Evolutionary conservation across 1,284 basidiomycete genomes (phyloP).

Genomic region (Trametes hirsuta): DNA sequence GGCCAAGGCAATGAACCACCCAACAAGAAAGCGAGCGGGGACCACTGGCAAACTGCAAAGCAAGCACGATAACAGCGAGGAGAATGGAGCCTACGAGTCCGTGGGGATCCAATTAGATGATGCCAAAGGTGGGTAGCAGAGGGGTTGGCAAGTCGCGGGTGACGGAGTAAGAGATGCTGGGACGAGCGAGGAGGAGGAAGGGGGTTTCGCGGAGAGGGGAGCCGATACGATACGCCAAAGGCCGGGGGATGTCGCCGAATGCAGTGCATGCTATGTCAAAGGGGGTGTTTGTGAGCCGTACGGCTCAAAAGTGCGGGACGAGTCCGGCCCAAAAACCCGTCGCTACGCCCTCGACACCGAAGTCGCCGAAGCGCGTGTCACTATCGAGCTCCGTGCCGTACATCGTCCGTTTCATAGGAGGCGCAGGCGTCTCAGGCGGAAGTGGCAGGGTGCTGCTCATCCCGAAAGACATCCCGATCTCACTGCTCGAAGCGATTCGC

Average conservation of each 20-base stretch:
- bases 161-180: neutral
- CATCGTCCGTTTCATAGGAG: conserved; percentile 64
- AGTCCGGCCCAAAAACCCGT: conserved; percentile 60
- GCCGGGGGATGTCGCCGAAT: conserved; percentile 11
- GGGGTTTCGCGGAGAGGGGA: neutral
- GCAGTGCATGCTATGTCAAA: conserved; percentile 2
- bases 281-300: conserved; percentile 21
- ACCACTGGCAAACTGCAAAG: conserved; percentile 2
- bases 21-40: neutral
- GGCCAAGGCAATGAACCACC: neutral
- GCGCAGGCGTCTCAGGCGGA: conserved; percentile 38
- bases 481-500: conserved; percentile 29
- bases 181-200: neutral
- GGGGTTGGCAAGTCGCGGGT: neutral
- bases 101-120: neutral
- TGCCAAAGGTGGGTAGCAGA: neutral
- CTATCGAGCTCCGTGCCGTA: conserved; percentile 78
- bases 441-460: conserved; percentile 28
- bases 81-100: neutral
- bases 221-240: conserved; percentile 7
- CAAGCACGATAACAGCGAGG: conserved; percentile 4
- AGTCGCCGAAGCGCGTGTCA: conserved; percentile 80
- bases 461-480: conserved; percentile 30
- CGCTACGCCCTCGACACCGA: conserved; percentile 74
- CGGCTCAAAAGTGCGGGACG: conserved; percentile 32